Evolutionary conservation across 83 land plant species (phyloP), one percentile per base, ranked within the genome.

Genomic region (Thuja plicata): DNA sequence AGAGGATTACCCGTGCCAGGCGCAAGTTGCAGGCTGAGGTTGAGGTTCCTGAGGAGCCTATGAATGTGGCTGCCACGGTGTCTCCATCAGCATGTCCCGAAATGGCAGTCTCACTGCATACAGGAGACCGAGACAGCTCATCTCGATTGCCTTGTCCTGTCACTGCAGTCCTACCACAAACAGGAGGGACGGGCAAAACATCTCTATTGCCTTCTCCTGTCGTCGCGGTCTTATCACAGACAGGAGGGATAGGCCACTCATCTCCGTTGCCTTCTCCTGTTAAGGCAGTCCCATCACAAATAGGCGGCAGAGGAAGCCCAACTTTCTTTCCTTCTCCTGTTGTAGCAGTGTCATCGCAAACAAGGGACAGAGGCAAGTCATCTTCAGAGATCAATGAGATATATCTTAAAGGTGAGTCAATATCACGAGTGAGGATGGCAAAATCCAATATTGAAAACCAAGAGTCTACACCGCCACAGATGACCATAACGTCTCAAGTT

Each of bases 1-100:
- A 24, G 34, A 84, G 86, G 15, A 84, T 32, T 32, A 54, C 45
- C 57, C 38, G 60, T 84, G 62, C 12, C 19, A 84, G 37, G 86
- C 60, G 8, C 37, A 19, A 52, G 8, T 30, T 32, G 9, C 19
- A 19, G 86, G 13, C 34, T 12, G 55, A 46, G 85, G 55, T 83
- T 4, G 55, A 83, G 55, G 85, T 83, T 13, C 21, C 46, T 16
- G 86, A 84, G 57, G 86, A 84, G 62, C 86, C 62, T 15, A 84
- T 48, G 21, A 19, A 84, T 32, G 62, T 52, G 86, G 54, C 57
- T 32, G 21, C 38, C 43, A 19, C 9, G 45, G 71, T 21, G 71
- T 66, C 41, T 21, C 45, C 40, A 41, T 41, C 27, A 17, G 27
- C 48, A 80, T 40, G 3, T 80, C n/a, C 83, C 24, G 30, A 40